phyloP scores from a whole-genome alignment of 2,329 filamentous ascomycete species.

The Escovopsis weberi region DNA sequence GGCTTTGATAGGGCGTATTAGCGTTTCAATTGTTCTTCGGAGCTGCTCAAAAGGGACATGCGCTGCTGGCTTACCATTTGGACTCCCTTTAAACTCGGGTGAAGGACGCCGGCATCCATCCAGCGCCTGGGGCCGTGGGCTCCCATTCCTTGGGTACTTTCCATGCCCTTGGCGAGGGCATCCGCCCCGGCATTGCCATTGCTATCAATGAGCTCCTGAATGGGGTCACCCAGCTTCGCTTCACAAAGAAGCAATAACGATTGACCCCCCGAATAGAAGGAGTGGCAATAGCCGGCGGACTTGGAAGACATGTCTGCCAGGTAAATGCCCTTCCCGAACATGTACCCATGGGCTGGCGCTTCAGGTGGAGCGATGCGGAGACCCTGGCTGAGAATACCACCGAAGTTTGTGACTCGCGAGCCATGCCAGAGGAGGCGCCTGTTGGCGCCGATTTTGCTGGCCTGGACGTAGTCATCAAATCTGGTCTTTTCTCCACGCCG shows the following conservation, averaged over 20 bases:
- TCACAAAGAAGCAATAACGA: slow-evolving; percentile 73
- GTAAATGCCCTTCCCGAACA: slow-evolving; percentile 87
- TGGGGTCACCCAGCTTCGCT: slow-evolving; percentile 58
- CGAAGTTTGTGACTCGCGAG: slow-evolving; percentile 69
- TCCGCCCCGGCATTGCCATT: slow-evolving; percentile 49
- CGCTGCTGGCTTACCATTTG: slow-evolving; percentile 44
- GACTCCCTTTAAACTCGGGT: slow-evolving; percentile 50
- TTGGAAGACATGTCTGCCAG: slow-evolving; percentile 76
- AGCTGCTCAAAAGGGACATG: background rate
- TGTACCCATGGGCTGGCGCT: slow-evolving; percentile 66
- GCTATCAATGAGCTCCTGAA: slow-evolving; percentile 45
- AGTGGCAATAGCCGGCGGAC: slow-evolving; percentile 62
- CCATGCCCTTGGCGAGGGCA: slow-evolving; percentile 43
- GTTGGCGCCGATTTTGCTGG: slow-evolving; percentile 42
- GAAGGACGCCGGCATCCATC: slow-evolving; percentile 59
- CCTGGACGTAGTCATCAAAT: slow-evolving; percentile 43
- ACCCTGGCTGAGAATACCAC: slow-evolving; percentile 75
- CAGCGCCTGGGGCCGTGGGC: slow-evolving; percentile 47
- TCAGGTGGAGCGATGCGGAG: slow-evolving; percentile 80
- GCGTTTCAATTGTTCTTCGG: background rate
- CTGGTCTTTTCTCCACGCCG: slow-evolving; percentile 57
- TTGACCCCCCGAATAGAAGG: slow-evolving; percentile 46
- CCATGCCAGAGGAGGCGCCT: slow-evolving; percentile 79
- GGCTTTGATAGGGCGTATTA: slow-evolving; percentile 24
- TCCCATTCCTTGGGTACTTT: slow-evolving; percentile 60